These are phyloP conservation scores for Phytopythium delawarense DNA, from an alignment of 352 stramenopile species.

Conservation along the genomic window DNA sequence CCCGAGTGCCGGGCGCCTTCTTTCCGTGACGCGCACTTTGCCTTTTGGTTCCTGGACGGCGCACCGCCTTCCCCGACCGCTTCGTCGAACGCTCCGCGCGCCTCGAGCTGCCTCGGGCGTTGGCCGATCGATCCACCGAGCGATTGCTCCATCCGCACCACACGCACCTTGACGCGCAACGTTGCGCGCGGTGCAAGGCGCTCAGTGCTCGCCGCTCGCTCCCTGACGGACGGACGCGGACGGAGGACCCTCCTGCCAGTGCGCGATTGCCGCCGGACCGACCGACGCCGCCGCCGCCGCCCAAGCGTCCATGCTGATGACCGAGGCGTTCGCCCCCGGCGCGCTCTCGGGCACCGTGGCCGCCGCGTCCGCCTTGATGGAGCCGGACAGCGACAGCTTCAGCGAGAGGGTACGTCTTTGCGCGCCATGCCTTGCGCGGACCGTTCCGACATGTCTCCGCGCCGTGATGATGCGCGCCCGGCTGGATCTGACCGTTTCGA, in stretches of 20 bases:
- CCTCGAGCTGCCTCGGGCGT: not conserved
- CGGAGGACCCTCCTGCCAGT: not conserved
- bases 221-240: too few relatives aligned
- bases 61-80: slow-evolving; percentile 1
- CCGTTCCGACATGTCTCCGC: not conserved
- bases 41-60: slow-evolving; percentile 6
- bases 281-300: not conserved
- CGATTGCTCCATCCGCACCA: not conserved
- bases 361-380: slow-evolving; percentile 24
- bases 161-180: not conserved
- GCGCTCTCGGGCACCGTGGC: slow-evolving; percentile 19
- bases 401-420: slow-evolving; percentile 43
- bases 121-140: not conserved
- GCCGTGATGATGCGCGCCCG: not conserved
- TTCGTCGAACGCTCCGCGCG: slow-evolving; percentile 10
- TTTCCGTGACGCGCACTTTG: slow-evolving; percentile 10
- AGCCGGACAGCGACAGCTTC: slow-evolving; percentile 49
- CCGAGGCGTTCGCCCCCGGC: slow-evolving; percentile 44
- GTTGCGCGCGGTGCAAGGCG: not conserved
- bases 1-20: slow-evolving; percentile 8
- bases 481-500: slow-evolving; percentile 3
- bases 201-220: too few relatives aligned
- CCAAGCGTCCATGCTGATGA: slow-evolving; percentile 54
- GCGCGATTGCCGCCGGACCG: not conserved
- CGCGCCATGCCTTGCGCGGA: not conserved